Evolutionary conservation across 257 asterid genomes (phyloP).

Genomic region (Petunia secreta): DNA sequence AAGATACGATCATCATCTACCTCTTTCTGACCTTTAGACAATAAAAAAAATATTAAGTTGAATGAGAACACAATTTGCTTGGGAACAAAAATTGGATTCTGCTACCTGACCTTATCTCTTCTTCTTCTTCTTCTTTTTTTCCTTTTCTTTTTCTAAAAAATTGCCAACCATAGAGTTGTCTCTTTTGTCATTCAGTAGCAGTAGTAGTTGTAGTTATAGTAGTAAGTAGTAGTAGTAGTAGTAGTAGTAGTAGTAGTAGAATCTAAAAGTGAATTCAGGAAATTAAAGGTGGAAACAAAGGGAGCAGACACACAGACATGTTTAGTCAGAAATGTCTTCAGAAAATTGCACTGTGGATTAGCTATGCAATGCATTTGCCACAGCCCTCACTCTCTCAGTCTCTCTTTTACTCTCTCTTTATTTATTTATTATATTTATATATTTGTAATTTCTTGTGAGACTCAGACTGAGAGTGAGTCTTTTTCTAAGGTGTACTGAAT

Average conservation of each 20-base stretch:
- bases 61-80: not conserved
- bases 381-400: conserved; percentile 24
- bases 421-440: no score
- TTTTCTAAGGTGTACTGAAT: conserved; percentile 23
- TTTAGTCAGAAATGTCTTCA: conserved; percentile 28
- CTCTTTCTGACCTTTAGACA: not conserved
- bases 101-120: not conserved
- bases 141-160: not conserved
- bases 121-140: no score
- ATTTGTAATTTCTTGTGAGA: not conserved
- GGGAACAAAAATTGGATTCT: not conserved
- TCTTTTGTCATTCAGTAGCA: conserved; percentile 20
- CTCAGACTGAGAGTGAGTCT: conserved; percentile 23
- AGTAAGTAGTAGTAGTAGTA: conserved; percentile 18
- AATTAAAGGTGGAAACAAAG: not conserved
- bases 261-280: conserved; percentile 27
- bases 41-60: not conserved
- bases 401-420: not conserved
- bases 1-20: not conserved
- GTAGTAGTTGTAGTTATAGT: conserved; percentile 24
- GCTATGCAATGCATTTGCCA: conserved; percentile 27
- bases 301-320: conserved; percentile 20
- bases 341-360: conserved; percentile 26
- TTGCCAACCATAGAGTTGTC: conserved; percentile 9
- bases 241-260: conserved; percentile 19